These are phyloP conservation scores for Cladosporium cucumerinum DNA, from an alignment of 2,329 filamentous ascomycete species.

Conservation along the genomic window DNA sequence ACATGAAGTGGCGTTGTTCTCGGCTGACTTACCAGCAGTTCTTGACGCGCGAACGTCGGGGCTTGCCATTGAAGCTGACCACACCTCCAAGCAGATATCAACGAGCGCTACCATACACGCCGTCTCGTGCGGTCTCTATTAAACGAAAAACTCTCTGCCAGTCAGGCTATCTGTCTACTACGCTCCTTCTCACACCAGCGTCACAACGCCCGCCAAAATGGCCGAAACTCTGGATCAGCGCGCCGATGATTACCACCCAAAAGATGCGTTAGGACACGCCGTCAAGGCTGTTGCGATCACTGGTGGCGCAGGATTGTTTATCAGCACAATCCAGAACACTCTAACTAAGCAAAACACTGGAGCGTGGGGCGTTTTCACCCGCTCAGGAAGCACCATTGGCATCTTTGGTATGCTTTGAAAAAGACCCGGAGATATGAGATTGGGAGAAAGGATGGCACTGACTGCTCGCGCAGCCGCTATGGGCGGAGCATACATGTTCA, in stretches of 20 bases:
- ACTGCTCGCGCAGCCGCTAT: constrained; percentile 56
- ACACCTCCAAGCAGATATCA: no score
- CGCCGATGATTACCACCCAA: constrained; percentile 58
- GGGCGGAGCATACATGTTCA: constrained; percentile 75
- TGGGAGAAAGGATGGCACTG: constrained; percentile 13
- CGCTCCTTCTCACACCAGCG: not conserved
- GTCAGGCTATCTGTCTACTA: no score
- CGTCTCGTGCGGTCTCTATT: no score
- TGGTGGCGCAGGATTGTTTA: constrained; percentile 64
- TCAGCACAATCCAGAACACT: constrained; percentile 81
- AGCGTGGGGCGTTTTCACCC: constrained; percentile 74
- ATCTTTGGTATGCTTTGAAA: constrained; percentile 53
- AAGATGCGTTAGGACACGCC: constrained; percentile 69
- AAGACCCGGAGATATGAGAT: not conserved
- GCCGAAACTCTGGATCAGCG: constrained; percentile 37
- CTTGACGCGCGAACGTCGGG: no score
- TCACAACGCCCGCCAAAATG: constrained; percentile 41
- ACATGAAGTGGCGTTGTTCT: no score
- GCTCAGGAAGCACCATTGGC: constrained; percentile 70
- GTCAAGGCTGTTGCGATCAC: constrained; percentile 64
- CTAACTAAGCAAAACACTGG: constrained; percentile 79
- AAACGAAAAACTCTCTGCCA: no score
- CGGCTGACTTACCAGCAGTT: no score
- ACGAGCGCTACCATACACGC: no score
- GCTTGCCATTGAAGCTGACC: no score